Conservation (phyloP, 306 rosid species). For the Rubus parviflorus region DNA sequence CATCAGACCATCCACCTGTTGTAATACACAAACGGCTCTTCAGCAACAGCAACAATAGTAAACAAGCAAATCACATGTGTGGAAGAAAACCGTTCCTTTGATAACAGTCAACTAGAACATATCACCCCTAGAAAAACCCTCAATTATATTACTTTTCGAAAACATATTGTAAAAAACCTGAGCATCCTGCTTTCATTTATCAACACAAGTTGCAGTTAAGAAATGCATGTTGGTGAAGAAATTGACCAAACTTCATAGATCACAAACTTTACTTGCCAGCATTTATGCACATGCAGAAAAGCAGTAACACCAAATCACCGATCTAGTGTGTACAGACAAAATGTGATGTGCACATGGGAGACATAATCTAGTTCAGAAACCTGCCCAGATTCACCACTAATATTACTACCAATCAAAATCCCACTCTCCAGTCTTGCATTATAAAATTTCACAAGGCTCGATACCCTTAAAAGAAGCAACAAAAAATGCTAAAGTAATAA, state of each 20-base stretch:
- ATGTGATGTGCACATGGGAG: slow-evolving; percentile 41
- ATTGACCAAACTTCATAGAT: neutral
- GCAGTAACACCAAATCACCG: neutral
- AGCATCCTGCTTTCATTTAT: neutral
- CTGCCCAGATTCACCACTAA: neutral
- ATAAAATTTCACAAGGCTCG: neutral
- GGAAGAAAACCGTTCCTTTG: neutral
- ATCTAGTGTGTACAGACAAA: neutral
- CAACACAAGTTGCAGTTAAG: neutral
- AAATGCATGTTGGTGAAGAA: neutral
- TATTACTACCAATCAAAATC: slow-evolving; percentile 12
- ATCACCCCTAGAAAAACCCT: neutral
- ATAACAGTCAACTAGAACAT: neutral
- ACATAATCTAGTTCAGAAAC: slow-evolving; percentile 3
- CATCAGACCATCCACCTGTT: slow-evolving; percentile 94
- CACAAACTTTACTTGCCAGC: neutral
- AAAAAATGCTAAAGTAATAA: neutral
- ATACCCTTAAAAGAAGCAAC: neutral
- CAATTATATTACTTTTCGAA: neutral
- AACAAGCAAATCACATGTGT: neutral
- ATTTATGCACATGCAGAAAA: slow-evolving; percentile 14
- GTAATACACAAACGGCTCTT: slow-evolving; percentile 2
- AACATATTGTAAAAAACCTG: neutral
- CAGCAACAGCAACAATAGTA: neutral
- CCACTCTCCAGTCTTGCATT: slow-evolving; percentile 19